Conservation (phyloP, 2,329 filamentous ascomycete species). For the Aspergillus fructus region DNA sequence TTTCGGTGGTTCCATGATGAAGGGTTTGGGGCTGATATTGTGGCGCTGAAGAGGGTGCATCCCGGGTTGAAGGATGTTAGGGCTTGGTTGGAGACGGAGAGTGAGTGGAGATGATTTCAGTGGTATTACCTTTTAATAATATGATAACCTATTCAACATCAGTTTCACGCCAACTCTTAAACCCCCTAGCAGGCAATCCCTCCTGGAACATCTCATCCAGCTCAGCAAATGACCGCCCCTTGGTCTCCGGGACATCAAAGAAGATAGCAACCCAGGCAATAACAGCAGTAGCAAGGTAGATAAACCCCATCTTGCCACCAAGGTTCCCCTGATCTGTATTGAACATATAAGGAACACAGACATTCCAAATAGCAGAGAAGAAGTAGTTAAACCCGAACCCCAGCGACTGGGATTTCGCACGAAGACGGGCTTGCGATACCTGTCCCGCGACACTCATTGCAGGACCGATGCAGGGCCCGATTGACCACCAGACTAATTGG, state of each 20-base stretch:
- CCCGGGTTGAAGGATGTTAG: constrained; percentile 49
- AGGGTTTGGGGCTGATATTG: constrained; percentile 50
- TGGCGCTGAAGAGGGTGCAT: constrained; percentile 42
- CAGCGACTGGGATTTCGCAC: too few species aligned
- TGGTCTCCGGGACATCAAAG: constrained; percentile 8
- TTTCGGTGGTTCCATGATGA: constrained; percentile 52
- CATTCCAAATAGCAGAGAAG: not conserved
- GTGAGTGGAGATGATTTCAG: constrained; percentile 20
- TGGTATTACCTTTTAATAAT: not conserved
- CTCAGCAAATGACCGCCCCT: not conserved
- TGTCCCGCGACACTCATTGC: too few species aligned
- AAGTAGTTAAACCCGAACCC: too few species aligned
- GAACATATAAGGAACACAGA: constrained; percentile 10
- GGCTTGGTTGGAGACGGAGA: constrained; percentile 50
- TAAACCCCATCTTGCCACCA: constrained; percentile 9
- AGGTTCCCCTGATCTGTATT: constrained; percentile 8
- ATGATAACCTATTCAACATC: too few species aligned
- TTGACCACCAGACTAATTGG: too few species aligned
- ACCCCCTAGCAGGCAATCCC: too few species aligned
- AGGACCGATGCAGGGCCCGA: too few species aligned
- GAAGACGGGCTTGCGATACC: too few species aligned
- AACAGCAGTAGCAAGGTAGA: not conserved
- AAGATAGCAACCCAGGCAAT: not conserved
- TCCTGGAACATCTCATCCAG: not conserved
- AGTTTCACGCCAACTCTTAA: too few species aligned